A percentile compares a stretch with the other conserved stretches of the same genome.
Evolutionary conservation across 2,329 filamentous ascomycete genomes (phyloP).

Genomic region (Sclerotinia spermophila): DNA sequence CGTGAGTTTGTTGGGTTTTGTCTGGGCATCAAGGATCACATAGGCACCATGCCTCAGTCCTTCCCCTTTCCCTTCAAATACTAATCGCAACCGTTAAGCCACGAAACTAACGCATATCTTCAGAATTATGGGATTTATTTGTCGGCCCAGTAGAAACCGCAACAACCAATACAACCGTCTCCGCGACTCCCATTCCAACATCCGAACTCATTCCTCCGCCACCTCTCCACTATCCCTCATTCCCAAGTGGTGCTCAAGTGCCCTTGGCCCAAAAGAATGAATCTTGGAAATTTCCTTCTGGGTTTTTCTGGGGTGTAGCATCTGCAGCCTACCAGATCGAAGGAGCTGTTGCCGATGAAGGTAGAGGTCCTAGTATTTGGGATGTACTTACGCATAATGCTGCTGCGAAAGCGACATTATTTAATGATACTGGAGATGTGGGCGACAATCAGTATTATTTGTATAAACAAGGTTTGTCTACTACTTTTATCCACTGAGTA

Average conservation of each 20-base stretch:
- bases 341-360: conserved; percentile 45
- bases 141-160: conserved; percentile 29
- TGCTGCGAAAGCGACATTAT: conserved; percentile 27
- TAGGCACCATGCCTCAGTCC: background rate
- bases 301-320: conserved; percentile 48
- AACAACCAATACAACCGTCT: conserved; percentile 28
- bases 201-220: conserved; percentile 31
- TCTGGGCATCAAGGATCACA: background rate
- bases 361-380: conserved; percentile 43
- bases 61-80: background rate
- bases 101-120: background rate
- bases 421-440: conserved; percentile 45
- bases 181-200: conserved; percentile 29
- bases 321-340: conserved; percentile 47
- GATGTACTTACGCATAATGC: conserved; percentile 38
- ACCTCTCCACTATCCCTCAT: conserved; percentile 25
- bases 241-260: conserved; percentile 23
- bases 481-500: background rate
- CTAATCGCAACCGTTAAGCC: conserved; percentile 22
- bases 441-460: conserved; percentile 43
- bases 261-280: conserved; percentile 25
- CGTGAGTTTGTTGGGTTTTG: conserved; percentile 12
- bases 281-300: conserved; percentile 35
- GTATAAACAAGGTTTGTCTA: conserved; percentile 50
- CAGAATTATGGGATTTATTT: conserved; percentile 29